Base-by-base conservation (phyloP, 1,139 yeast species). In the Candida sanyaensis region DNA sequence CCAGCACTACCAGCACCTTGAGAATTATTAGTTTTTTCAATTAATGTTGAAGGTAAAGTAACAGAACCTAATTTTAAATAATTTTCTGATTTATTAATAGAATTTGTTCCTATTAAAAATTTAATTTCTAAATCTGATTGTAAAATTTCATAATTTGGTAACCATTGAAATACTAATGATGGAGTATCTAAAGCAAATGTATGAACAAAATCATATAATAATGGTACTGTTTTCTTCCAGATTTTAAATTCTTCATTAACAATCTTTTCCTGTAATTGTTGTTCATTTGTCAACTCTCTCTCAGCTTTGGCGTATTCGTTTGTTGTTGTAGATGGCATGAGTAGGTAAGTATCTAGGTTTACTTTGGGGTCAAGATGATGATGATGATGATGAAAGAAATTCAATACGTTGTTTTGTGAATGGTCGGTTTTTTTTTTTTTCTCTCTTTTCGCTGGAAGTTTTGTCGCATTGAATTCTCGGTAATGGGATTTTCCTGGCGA, bases 171-270 rank as follows among this genome's bases (percentile, higher is more conserved):
- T 0, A 83, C 65, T 65, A 67, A 72, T 48, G 78, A 71, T 21
- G 93, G 92, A 72, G 80, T 79, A 42, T 84, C 83, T 44, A 84
- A 71, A 21, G 88, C 81, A 53, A 81, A 75, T 31, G 96, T 81
- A 53, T 89, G 81, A 57, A 90, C 78, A 52, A 88, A 73, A 64
- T 89, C 89, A 68, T 93, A 93, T 45, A 93, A 72, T 55, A 90
- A 77, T 12, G 96, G 97, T n/a, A 93, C 88, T 10, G 96, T 85
- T 63, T 93, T 93, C 66, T 92, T 92, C 99, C 99, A 93, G 49
- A 88, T 88, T 61, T 91, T 88, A 74, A 84, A 91, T 66, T 89
- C 96, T 64, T 81, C 86, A 55, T 81, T 81, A 52, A 73, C 68
- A 23, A 80, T 60, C 56, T 79, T 80, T 55, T 80, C 85, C 47